These are phyloP conservation scores for Gnomoniopsis sp. DNA, from an alignment of 2,329 filamentous ascomycete genomes.

Conservation along the genomic window DNA sequence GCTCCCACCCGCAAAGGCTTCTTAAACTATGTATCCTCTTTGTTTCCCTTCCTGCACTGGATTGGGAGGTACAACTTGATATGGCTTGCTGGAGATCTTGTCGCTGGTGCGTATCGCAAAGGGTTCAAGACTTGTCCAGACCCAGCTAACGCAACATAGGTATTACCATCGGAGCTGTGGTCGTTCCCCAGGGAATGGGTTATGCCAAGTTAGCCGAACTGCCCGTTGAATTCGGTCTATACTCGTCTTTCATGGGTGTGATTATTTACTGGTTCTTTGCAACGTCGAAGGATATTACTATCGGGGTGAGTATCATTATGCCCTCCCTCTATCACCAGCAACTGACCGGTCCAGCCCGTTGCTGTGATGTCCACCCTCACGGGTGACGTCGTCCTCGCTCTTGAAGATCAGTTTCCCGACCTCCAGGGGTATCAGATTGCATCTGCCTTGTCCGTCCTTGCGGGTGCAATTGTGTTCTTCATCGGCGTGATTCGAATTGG, in stretches of 20 bases:
- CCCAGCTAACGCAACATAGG: constrained; percentile 25
- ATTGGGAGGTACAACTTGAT: constrained; percentile 82
- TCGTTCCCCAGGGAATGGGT: constrained; percentile 96
- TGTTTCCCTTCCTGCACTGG: constrained; percentile 92
- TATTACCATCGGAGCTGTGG: constrained; percentile 59
- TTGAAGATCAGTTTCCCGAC: constrained; percentile 53
- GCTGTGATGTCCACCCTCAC: constrained; percentile 92
- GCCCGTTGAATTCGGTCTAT: constrained; percentile 79
- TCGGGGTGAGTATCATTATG: constrained; percentile 61
- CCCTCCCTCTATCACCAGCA: constrained; percentile 19
- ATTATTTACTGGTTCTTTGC: constrained; percentile 97
- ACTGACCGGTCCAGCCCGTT: constrained; percentile 60
- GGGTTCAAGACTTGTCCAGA: constrained; percentile 8
- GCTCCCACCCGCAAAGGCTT: constrained; percentile 56
- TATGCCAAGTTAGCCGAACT: constrained; percentile 83
- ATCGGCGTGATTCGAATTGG: constrained; percentile 78
- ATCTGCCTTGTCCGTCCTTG: constrained; percentile 72
- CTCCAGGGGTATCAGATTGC: constrained; percentile 66
- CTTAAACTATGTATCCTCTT: constrained; percentile 58
- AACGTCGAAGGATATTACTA: constrained; percentile 97
- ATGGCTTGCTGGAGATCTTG: constrained; percentile 85
- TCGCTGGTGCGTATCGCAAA: constrained; percentile 63
- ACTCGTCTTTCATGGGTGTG: constrained; percentile 95
- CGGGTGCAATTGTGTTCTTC: constrained; percentile 71
- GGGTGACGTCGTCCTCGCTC: constrained; percentile 72